These are phyloP conservation scores for Trichoderma koningiopsis DNA, from an alignment of 2,329 filamentous ascomycete genomes.

Conservation along the genomic window DNA sequence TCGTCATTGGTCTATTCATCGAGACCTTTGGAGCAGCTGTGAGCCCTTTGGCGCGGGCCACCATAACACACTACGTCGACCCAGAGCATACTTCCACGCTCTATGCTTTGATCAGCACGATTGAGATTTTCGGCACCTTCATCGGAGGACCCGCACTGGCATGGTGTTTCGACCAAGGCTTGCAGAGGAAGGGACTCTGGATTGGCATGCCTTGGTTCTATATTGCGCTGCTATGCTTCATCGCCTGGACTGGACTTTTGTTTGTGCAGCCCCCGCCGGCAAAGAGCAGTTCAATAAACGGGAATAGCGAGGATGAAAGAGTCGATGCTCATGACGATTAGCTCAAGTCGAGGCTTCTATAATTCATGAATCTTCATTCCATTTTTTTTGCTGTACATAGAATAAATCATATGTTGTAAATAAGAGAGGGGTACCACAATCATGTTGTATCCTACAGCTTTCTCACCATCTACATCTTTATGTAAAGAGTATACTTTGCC, in stretches of 20 bases:
- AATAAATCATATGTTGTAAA: neutral
- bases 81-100: slow-evolving; percentile 44
- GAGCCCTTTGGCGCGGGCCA: slow-evolving; percentile 44
- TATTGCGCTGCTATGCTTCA: slow-evolving; percentile 35
- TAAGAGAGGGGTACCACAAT: neutral
- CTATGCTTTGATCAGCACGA: slow-evolving; percentile 46
- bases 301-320: slow-evolving; percentile 26
- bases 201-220: slow-evolving; percentile 47
- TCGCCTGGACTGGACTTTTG: slow-evolving; percentile 36
- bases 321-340: slow-evolving; percentile 11
- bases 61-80: slow-evolving; percentile 44
- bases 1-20: slow-evolving; percentile 43
- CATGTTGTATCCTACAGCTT: neutral
- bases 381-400: neutral
- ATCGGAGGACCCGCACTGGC: slow-evolving; percentile 46
- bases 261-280: slow-evolving; percentile 40
- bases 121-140: slow-evolving; percentile 44
- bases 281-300: slow-evolving; percentile 27
- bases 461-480: neutral
- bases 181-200: slow-evolving; percentile 41
- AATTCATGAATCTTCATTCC: neutral
- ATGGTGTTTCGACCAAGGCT: slow-evolving; percentile 42
- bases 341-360: neutral
- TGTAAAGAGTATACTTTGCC: neutral
- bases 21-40: slow-evolving; percentile 43